Percentiles rank a stretch among this genome's conserved stretches.
These are phyloP conservation scores for Thinopyrum elongatum DNA, from an alignment of 176 grass and related monocot species.

Conservation along the genomic window DNA sequence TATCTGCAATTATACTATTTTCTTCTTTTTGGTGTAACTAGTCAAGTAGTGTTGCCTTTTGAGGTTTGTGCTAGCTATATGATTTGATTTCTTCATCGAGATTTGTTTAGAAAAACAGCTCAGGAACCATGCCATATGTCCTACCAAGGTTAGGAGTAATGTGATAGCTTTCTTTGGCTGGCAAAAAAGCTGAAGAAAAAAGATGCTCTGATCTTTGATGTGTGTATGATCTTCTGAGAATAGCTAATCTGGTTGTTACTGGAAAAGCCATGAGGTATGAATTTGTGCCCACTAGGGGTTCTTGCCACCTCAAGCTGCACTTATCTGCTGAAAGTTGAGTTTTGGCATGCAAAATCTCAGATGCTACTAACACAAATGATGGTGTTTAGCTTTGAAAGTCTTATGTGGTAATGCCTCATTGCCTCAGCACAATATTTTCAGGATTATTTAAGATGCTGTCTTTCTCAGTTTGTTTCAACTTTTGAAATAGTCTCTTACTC, in stretches of 20 bases:
- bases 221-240: background rate
- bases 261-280: background rate
- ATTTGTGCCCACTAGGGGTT: background rate
- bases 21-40: background rate
- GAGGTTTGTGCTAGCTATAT: background rate
- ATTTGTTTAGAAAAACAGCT: background rate
- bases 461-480: background rate
- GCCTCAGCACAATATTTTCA: background rate
- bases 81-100: conserved; percentile 5
- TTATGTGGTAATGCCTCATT: background rate
- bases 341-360: background rate
- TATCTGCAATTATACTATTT: background rate
- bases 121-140: background rate
- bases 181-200: background rate
- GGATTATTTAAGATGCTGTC: background rate
- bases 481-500: background rate
- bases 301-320: background rate
- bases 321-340: background rate
- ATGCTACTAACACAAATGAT: background rate
- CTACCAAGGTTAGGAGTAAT: conserved; percentile 3
- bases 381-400: background rate
- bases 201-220: background rate
- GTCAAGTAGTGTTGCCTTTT: background rate
- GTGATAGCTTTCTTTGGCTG: background rate
- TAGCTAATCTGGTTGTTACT: background rate